A percentile compares a stretch with the other conserved stretches of the same genome.
Conservation (phyloP, 345 rosid species). For the Rhizophora apiculata region DNA sequence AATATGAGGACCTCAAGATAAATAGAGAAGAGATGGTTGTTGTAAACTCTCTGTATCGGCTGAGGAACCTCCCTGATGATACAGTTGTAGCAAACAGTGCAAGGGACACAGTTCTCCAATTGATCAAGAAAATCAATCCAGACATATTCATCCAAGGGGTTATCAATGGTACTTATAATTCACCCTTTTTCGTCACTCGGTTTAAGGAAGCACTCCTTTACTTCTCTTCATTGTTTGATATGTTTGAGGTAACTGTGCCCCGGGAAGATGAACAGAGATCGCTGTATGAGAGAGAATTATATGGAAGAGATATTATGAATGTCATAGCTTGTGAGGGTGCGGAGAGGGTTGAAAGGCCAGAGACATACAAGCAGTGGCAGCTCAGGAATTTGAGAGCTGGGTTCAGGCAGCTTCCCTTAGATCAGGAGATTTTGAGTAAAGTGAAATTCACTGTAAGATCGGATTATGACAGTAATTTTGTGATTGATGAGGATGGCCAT, state of each 20-base stretch:
- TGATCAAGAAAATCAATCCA: constrained; percentile 56
- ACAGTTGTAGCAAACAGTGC: constrained; percentile 48
- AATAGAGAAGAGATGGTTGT: constrained; percentile 49
- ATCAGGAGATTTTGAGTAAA: constrained; percentile 44
- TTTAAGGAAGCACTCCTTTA: constrained; percentile 68
- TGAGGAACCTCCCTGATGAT: constrained; percentile 65
- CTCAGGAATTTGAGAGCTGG: constrained; percentile 40
- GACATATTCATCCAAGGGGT: constrained; percentile 60
- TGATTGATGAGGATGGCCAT: constrained; percentile 52
- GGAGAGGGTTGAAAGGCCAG: constrained; percentile 67
- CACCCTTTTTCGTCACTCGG: constrained; percentile 64
- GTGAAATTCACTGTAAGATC: constrained; percentile 39
- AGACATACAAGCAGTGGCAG: constrained; percentile 80
- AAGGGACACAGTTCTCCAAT: constrained; percentile 55
- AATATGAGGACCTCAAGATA: constrained; percentile 56
- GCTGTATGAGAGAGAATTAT: constrained; percentile 55
- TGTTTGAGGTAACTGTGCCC: constrained; percentile 45
- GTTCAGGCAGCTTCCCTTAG: constrained; percentile 50
- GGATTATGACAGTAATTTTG: constrained; percentile 58
- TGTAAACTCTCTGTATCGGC: constrained; percentile 54
- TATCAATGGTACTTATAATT: constrained; percentile 56
- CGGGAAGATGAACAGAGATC: constrained; percentile 53
- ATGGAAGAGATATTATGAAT: constrained; percentile 54
- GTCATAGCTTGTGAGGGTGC: constrained; percentile 70
- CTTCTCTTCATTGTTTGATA: constrained; percentile 63